Base-by-base conservation (phyloP, 768 basidiomycete species). In the Leccinellum luteum region DNA sequence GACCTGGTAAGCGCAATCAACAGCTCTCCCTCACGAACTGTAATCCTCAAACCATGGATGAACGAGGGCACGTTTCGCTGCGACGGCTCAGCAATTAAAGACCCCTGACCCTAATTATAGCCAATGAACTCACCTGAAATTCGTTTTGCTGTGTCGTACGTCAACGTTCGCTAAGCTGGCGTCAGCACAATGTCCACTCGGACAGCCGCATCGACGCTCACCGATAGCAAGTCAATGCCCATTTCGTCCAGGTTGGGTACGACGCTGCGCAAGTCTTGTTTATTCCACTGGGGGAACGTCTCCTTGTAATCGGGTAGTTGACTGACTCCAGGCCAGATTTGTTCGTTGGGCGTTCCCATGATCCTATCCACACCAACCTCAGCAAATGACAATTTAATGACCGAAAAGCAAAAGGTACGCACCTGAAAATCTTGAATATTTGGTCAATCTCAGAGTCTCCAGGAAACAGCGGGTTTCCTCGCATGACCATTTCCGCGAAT, bases 371-470 rank as follows among this genome's bases (percentile, higher is more conserved):
- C 14, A 31, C 27, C n/a, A 25, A 13, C 59, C 31, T 54, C 48
- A 62, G 56, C 45, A 21, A 13, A 30, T 9, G 30, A 12, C 17
- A 30, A 31, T 47, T 14, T 7, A 25, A 17, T 31, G 4, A 12
- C 6, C 28, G 25, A 19, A 27, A 28, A 27, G 6, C 6, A 3
- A 27, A 3, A 48, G 9, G n/a, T 13, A 56, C 61, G 52, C 60
- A 95, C 97, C 92, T 85, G 82, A 98, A 99, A 67, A 99, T 99
- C 75, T 93, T 89, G 84, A 98, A 98, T 62, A 98, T 98, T 78
- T 99, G 97, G 75, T 99, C 97, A 69, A 98, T 99, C 76, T 99
- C 97, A 27, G 97, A 98, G 76, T 99, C 97, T 5, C 97, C 97
- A 23, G 97, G 96, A 82, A 99, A 99, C 13, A 98, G 79, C 2